phyloP scores from a whole-genome alignment of 2,329 filamentous ascomycete genomes.

The Diaporthe vexans region DNA sequence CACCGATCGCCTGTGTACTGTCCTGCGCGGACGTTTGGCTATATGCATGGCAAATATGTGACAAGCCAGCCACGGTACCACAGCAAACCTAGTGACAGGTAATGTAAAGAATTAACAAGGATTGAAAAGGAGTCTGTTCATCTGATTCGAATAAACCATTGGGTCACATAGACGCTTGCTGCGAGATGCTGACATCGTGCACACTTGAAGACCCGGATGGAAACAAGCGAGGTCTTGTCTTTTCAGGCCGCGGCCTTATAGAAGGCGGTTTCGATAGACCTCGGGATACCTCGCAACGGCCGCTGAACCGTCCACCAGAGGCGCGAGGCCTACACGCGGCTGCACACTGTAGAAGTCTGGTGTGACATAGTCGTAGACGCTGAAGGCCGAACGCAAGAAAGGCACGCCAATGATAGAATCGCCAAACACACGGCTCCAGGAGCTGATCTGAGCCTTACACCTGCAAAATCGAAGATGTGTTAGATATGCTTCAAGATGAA shows the following conservation, averaged over 20 bases:
- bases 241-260: background rate
- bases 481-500: background rate
- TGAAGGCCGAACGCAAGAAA: conserved; percentile 7
- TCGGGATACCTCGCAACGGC: conserved; percentile 10
- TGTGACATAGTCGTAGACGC: conserved; percentile 14
- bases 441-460: conserved; percentile 23
- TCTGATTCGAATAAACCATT: background rate
- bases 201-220: too few species aligned
- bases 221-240: too few species aligned
- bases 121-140: background rate
- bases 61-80: background rate
- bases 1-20: too few species aligned
- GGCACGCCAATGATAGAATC: conserved; percentile 11
- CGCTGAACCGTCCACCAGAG: conserved; percentile 2
- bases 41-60: background rate
- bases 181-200: too few species aligned
- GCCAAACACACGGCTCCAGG: background rate
- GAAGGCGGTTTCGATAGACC: background rate
- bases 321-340: conserved; percentile 19
- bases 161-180: too few species aligned
- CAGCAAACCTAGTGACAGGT: background rate
- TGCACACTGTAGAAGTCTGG: conserved; percentile 3
- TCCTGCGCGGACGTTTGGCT: background rate
- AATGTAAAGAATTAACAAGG: background rate
- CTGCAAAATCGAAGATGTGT: background rate